Conservation (phyloP, 2,329 filamentous ascomycete species). For the Talaromyces sp. region DNA sequence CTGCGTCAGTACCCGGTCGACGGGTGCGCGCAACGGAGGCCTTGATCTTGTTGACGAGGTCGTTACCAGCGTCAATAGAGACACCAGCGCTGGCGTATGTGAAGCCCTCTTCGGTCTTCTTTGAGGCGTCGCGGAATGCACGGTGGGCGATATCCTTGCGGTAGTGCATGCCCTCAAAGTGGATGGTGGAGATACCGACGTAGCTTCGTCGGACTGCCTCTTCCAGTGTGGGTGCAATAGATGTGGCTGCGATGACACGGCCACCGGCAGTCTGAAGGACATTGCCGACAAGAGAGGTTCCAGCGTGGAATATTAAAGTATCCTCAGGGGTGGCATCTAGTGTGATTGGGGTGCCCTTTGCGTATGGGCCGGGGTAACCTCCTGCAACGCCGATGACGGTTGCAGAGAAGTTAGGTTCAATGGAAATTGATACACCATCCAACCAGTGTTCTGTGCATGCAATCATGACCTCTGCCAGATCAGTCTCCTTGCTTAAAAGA, state of each 20-base stretch:
- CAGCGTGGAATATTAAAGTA: conserved; percentile 86
- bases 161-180: conserved; percentile 87
- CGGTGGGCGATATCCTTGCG: conserved; percentile 88
- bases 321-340: conserved; percentile 53
- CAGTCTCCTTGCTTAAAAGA: conserved; percentile 70
- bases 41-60: conserved; percentile 89
- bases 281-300: conserved; percentile 63
- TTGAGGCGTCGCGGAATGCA: conserved; percentile 37
- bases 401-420: conserved; percentile 69
- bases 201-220: conserved; percentile 88
- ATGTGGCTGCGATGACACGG: conserved; percentile 88
- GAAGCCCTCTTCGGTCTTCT: conserved; percentile 44
- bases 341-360: conserved; percentile 67
- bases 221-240: conserved; percentile 69
- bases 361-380: conserved; percentile 83
- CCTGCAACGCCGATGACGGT: conserved; percentile 92
- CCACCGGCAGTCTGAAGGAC: conserved; percentile 76
- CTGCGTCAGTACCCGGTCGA: conserved; percentile 81
- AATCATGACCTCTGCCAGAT: conserved; percentile 83
- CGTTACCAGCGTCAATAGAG: conserved; percentile 89
- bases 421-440: conserved; percentile 62
- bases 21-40: conserved; percentile 78
- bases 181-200: conserved; percentile 70
- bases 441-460: conserved; percentile 76
- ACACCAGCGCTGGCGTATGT: conserved; percentile 94